phyloP scores from a whole-genome alignment of 2,329 filamentous ascomycete genomes.

The Cryphonectria japonica region DNA sequence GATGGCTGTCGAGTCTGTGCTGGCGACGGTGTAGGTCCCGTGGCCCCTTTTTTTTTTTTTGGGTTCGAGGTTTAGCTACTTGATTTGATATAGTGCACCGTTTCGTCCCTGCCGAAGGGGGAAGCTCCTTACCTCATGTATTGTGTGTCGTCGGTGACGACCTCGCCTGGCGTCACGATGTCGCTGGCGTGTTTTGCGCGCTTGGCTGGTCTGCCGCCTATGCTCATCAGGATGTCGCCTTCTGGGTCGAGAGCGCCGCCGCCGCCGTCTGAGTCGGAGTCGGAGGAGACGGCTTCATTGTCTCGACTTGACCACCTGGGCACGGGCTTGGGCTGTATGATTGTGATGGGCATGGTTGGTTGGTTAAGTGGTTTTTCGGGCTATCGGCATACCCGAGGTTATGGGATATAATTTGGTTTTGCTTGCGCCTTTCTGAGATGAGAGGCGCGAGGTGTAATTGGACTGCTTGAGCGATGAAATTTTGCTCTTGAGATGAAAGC shows the following conservation, averaged over 20 bases:
- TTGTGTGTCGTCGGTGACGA: slow-evolving; percentile 89
- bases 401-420: not conserved
- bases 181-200: slow-evolving; percentile 43
- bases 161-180: slow-evolving; percentile 86
- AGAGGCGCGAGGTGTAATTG: not conserved
- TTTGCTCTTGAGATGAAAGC: slow-evolving; percentile 10
- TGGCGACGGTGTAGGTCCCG: slow-evolving; percentile 73
- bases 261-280: slow-evolving; percentile 43
- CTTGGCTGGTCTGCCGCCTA: slow-evolving; percentile 40
- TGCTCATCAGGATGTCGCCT: slow-evolving; percentile 48
- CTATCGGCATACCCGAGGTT: not conserved
- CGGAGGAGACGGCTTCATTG: slow-evolving; percentile 30
- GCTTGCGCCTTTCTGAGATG: not conserved
- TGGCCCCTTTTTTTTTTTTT: slow-evolving; percentile 68
- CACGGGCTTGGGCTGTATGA: slow-evolving; percentile 35
- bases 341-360: slow-evolving; percentile 38
- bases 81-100: not conserved
- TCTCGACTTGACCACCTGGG: slow-evolving; percentile 24
- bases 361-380: not conserved
- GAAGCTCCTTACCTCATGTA: slow-evolving; percentile 74
- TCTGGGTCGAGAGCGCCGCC: slow-evolving; percentile 41
- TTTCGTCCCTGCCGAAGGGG: not conserved
- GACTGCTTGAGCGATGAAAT: slow-evolving; percentile 15
- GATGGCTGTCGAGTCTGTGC: slow-evolving; percentile 67
- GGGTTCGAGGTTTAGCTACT: not conserved